These are phyloP conservation scores for Cladobotryum protrusum DNA, from an alignment of 2,329 filamentous ascomycete genomes.

Conservation along the genomic window DNA sequence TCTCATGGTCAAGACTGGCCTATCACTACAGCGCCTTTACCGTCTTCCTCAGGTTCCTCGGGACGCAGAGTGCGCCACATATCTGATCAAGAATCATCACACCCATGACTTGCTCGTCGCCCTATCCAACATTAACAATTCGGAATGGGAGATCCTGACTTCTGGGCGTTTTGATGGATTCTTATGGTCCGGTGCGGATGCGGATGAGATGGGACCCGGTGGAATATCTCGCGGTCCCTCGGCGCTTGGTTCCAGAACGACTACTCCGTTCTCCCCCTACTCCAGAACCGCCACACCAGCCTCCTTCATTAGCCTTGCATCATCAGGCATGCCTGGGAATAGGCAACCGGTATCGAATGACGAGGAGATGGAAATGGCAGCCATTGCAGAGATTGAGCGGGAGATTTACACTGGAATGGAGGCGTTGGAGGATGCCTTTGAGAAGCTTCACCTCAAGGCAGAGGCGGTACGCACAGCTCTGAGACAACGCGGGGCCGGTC, in stretches of 20 bases:
- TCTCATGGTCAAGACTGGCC: conserved; percentile 66
- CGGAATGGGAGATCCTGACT: conserved; percentile 94
- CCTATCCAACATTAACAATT: conserved; percentile 76
- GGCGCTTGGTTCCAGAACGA: conserved; percentile 38
- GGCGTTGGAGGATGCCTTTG: conserved; percentile 86
- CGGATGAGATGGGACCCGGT: conserved; percentile 38
- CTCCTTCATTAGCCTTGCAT: conserved; percentile 54
- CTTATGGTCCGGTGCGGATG: conserved; percentile 83
- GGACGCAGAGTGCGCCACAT: conserved; percentile 80
- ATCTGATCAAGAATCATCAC: conserved; percentile 72
- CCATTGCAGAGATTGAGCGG: conserved; percentile 82
- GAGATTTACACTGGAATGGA: conserved; percentile 96
- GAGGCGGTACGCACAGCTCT: conserved; percentile 73
- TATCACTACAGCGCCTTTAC: conserved; percentile 80
- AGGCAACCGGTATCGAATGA: conserved; percentile 73
- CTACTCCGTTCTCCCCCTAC: conserved; percentile 44
- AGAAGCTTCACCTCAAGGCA: conserved; percentile 79
- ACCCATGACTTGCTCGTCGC: conserved; percentile 85
- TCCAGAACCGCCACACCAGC: conserved; percentile 52
- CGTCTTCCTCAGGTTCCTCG: conserved; percentile 66
- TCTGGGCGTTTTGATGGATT: conserved; percentile 95
- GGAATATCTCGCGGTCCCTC: conserved; percentile 44
- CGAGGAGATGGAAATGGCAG: conserved; percentile 88
- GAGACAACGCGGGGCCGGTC: conserved; percentile 73
- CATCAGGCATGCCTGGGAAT: conserved; percentile 35